Evolutionary conservation across 306 rosid genomes (phyloP), one percentile per base, ranked within the genome.

Genomic region (Glycyrrhiza uralensis): DNA sequence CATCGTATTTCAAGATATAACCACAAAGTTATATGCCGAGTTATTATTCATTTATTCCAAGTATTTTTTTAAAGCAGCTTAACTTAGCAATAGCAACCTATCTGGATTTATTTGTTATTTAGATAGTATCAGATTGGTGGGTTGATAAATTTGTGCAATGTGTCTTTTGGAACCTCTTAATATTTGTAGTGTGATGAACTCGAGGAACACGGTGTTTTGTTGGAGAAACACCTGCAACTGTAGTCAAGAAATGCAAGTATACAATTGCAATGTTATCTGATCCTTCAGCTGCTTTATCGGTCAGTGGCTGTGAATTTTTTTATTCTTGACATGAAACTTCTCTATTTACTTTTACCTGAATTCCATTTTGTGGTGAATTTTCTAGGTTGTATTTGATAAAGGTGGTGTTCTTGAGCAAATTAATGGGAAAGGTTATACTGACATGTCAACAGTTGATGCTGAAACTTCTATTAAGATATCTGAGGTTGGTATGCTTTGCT

Each of bases 361-460:
- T 62, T 41, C 10, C 22, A 19, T 71, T 46, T 17, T 24, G 15
- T 70, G 77, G n/a, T 70, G 13, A 22, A 22, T 63, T 52, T 12
- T 14, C 12, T 56, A 89, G 97, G 94, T 90, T 72, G 89, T 88
- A 18, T 87, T 91, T 64, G 92, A 87, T 46, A 77, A 85, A 67
- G 83, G 85, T 74, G 97, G 95, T 56, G 91, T 83, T 66, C 87
- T 91, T 54, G 97, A 83, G 81, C 85, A 91, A 80, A 82, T 87
- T 65, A 51, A 62, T 6, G 95, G 95, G 46, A 91, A 87, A 79
- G 49, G 88, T 70, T 91, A 91, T 63, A 76, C 87, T 44, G 97
- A 91, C 83, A 88, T 88, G 94, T 91, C 97, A 36, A 91, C 97
- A 0, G 92, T 91, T 33, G 92, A 88, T 82, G 89, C 89, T 28